Evolutionary conservation across 2,329 filamentous ascomycete genomes (phyloP).

Genomic region (Hymenoscyphus linearis): DNA sequence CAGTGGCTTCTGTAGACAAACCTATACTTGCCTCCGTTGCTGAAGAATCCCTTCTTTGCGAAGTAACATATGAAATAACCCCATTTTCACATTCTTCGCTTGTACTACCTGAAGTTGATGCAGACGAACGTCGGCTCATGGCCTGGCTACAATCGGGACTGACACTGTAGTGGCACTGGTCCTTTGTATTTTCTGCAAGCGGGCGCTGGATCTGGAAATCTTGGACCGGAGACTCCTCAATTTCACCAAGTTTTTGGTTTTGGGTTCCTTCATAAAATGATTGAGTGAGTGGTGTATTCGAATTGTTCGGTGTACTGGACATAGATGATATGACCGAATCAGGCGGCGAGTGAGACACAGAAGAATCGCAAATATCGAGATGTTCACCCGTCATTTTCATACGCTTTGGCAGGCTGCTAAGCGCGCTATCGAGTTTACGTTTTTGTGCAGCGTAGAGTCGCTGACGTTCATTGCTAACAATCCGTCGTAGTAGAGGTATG

Average conservation of each 20-base stretch:
- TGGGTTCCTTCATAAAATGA: background rate
- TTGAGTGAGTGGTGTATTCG: background rate
- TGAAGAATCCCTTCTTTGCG: background rate
- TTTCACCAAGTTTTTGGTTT: background rate
- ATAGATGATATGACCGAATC: background rate
- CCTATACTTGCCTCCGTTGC: background rate
- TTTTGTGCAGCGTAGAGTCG: conserved; percentile 26
- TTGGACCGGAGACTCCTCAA: background rate
- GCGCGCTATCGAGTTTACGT: conserved; percentile 14
- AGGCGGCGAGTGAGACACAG: too few species aligned
- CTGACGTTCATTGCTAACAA: conserved; percentile 33
- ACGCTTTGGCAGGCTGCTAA: background rate
- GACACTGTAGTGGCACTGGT: background rate
- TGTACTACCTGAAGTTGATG: background rate
- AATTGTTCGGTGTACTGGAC: background rate
- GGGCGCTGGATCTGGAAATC: background rate
- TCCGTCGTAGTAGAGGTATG: conserved; percentile 30
- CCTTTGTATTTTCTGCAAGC: background rate
- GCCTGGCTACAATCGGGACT: background rate
- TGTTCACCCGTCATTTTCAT: background rate
- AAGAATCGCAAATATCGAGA: background rate
- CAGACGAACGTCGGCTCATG: background rate
- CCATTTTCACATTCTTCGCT: background rate
- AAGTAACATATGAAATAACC: background rate
- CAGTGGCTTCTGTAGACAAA: background rate